Evolutionary conservation across 805 yeast genomes (phyloP).

Genomic region (Myxozyma neglecta): DNA sequence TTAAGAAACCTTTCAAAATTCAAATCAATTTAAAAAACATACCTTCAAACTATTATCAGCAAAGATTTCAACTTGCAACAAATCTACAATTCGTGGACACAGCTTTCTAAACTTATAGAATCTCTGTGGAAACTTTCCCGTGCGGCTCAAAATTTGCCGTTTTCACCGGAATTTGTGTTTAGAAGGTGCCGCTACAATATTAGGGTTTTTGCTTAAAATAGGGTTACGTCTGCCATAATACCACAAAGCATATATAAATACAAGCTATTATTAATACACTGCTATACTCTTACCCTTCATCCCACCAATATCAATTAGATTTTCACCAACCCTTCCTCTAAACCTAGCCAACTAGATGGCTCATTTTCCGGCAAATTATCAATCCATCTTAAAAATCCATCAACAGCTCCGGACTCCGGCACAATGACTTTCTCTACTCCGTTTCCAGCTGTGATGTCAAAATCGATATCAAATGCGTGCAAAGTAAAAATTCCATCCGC

Average conservation of each 20-base stretch:
- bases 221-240: not conserved
- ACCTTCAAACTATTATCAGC: too few species aligned
- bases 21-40: too few species aligned
- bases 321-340: slow-evolving; percentile 47
- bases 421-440: slow-evolving; percentile 37
- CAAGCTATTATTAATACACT: not conserved
- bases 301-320: not conserved
- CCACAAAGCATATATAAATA: not conserved
- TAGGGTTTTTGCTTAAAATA: too few species aligned
- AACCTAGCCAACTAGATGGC: slow-evolving; percentile 56
- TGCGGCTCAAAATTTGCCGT: too few species aligned
- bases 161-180: too few species aligned
- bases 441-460: slow-evolving; percentile 38
- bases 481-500: slow-evolving; percentile 22
- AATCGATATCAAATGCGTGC: slow-evolving; percentile 45
- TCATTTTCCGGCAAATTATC: slow-evolving; percentile 51
- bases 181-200: too few species aligned
- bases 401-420: slow-evolving; percentile 51
- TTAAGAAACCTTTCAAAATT: too few species aligned
- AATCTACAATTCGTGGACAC: too few species aligned
- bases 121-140: too few species aligned
- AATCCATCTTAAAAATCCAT: slow-evolving; percentile 52
- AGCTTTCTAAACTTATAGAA: too few species aligned
- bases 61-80: too few species aligned
- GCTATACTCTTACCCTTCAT: not conserved